Evolutionary conservation across 2,329 filamentous ascomycete species (phyloP).

Genomic region (Pseudogymnoascus sp.): DNA sequence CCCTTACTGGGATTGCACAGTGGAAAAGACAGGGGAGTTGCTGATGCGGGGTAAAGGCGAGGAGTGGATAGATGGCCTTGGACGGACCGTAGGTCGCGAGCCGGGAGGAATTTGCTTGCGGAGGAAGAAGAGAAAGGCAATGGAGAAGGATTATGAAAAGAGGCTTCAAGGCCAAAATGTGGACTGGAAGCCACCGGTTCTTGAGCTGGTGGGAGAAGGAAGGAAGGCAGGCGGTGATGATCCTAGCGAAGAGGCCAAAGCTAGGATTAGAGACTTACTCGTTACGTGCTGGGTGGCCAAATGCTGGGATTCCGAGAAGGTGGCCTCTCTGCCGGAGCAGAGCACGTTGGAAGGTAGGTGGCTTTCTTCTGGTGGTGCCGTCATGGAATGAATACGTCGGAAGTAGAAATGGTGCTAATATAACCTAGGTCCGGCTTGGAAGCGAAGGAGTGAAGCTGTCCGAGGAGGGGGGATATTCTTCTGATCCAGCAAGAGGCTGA

Average conservation of each 20-base stretch:
- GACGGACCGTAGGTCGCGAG: constrained; percentile 2
- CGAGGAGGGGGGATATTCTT: not conserved
- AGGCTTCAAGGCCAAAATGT: not conserved
- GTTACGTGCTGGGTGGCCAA: constrained; percentile 8
- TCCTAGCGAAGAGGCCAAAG: not conserved
- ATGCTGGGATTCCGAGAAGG: constrained; percentile 1
- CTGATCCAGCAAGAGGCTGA: not conserved
- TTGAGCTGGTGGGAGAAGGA: not conserved
- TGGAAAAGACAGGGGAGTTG: not conserved
- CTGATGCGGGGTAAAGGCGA: not conserved
- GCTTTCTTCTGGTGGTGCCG: not conserved
- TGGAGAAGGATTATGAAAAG: constrained; percentile 5
- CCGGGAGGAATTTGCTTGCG: not conserved
- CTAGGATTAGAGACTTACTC: constrained; percentile 5
- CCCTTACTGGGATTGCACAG: not conserved
- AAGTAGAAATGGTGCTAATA: not conserved
- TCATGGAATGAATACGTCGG: not conserved
- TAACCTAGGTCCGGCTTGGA: not conserved
- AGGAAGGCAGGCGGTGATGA: not conserved
- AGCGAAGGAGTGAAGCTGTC: not conserved
- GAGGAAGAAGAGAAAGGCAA: constrained; percentile 6
- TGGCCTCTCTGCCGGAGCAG: not conserved
- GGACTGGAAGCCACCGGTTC: not conserved
- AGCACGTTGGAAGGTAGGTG: not conserved
- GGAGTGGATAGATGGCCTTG: constrained; percentile 8